Conservation (phyloP, 2,329 filamentous ascomycete species). For the Calonectria fujianensis region DNA sequence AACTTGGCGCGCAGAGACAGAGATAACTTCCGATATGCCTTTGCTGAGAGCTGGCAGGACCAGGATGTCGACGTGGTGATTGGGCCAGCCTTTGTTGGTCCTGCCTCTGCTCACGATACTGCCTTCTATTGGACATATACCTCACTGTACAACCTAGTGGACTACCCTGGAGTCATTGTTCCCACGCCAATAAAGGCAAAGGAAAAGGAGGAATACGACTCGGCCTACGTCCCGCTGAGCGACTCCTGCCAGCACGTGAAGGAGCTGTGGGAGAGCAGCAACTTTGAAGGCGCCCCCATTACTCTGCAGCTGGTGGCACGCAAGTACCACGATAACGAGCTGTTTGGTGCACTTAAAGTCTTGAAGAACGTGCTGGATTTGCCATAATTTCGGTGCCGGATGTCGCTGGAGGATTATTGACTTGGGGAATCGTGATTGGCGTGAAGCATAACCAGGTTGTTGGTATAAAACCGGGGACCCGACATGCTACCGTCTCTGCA, state of each 20-base stretch:
- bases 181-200: constrained; percentile 55
- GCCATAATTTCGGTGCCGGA: neutral
- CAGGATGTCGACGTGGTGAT: constrained; percentile 63
- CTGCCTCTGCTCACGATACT: constrained; percentile 61
- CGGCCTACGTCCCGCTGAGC: constrained; percentile 53
- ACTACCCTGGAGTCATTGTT: constrained; percentile 59
- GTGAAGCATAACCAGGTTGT: neutral
- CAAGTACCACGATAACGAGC: constrained; percentile 59
- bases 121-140: constrained; percentile 62
- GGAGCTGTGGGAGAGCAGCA: constrained; percentile 56
- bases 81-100: constrained; percentile 61
- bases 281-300: constrained; percentile 60
- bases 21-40: constrained; percentile 58
- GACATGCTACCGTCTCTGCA: neutral
- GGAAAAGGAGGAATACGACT: constrained; percentile 53
- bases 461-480: neutral
- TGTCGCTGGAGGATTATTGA: neutral
- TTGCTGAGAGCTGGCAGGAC: constrained; percentile 58
- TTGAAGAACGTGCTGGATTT: constrained; percentile 45
- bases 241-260: constrained; percentile 56
- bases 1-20: constrained; percentile 46
- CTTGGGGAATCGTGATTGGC: neutral
- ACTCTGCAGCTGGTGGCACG: constrained; percentile 59
- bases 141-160: constrained; percentile 61
- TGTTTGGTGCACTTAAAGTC: constrained; percentile 56